Percentiles rank a stretch among this genome's conserved stretches.
These are phyloP conservation scores for Sphagnum contortum DNA, from an alignment of 225 moss, liverwort and hornwort genomes.

Conservation along the genomic window DNA sequence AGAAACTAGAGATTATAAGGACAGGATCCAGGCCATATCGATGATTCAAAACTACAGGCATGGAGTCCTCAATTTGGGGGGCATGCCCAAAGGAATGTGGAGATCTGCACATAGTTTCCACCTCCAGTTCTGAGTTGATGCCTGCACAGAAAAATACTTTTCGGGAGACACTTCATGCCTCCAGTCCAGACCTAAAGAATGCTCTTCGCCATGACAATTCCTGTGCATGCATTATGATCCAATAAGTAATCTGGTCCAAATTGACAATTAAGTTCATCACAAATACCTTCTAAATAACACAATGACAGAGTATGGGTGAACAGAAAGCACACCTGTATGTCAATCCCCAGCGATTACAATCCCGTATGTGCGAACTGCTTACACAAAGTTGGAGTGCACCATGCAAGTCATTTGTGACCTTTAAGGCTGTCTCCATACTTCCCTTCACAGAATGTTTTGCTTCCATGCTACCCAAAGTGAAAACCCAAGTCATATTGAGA, in stretches of 20 bases:
- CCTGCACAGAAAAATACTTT: conserved; percentile 41
- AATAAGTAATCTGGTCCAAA: background rate
- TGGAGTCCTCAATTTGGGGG: too few relatives aligned
- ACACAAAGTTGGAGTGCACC: conserved; percentile 32
- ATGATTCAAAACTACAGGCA: too few relatives aligned
- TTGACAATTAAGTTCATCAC: background rate
- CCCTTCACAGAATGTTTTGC: conserved; percentile 57
- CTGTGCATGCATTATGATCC: conserved; percentile 15
- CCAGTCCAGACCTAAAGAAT: conserved; percentile 58
- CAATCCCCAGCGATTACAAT: conserved; percentile 48
- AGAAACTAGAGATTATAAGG: too few relatives aligned
- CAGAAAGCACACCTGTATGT: conserved; percentile 31
- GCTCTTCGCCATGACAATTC: conserved; percentile 32
- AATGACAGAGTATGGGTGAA: background rate
- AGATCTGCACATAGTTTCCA: conserved; percentile 43
- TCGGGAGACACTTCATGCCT: conserved; percentile 54
- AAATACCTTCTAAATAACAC: background rate
- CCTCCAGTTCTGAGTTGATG: conserved; percentile 27
- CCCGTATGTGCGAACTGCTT: conserved; percentile 28
- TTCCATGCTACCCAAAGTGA: conserved; percentile 41
- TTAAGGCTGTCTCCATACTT: conserved; percentile 31
- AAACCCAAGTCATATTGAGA: background rate
- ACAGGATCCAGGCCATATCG: too few relatives aligned
- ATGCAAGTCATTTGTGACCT: conserved; percentile 38
- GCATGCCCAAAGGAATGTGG: conserved; percentile 19